A percentile compares a stretch with the other conserved stretches of the same genome.
phyloP scores from a whole-genome alignment of 73 alveolate genomes.

The Tetrahymena malaccensis region DNA sequence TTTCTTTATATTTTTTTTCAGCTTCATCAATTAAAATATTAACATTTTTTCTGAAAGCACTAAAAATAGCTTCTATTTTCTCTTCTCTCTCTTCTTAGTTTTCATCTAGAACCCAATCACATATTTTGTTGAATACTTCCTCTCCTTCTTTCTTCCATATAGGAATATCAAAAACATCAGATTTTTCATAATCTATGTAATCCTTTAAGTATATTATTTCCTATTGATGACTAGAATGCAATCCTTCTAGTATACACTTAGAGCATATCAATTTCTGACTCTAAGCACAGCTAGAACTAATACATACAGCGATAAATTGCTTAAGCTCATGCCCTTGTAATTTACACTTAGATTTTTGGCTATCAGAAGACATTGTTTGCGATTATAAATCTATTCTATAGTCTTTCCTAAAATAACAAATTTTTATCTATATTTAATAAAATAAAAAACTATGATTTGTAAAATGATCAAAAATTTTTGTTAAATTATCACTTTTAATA shows the following conservation, averaged over 20 bases:
- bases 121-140: background rate
- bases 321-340: background rate
- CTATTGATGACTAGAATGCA: background rate
- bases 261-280: background rate
- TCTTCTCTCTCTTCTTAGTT: background rate
- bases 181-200: background rate
- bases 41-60: background rate
- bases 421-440: no score
- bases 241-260: background rate
- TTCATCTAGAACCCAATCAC: background rate
- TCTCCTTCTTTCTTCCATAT: background rate
- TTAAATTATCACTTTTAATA: no score
- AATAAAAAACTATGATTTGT: no score
- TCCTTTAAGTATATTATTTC: background rate
- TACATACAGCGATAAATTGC: background rate
- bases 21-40: background rate
- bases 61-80: background rate
- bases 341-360: background rate
- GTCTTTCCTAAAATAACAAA: no score
- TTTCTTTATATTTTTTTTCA: background rate
- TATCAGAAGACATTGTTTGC: background rate
- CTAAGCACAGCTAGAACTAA: background rate
- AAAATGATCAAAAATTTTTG: background rate
- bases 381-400: no score
- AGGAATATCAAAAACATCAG: background rate